Base-by-base conservation (phyloP, 2,329 filamentous ascomycete species). In the Colletotrichum tabaci region DNA sequence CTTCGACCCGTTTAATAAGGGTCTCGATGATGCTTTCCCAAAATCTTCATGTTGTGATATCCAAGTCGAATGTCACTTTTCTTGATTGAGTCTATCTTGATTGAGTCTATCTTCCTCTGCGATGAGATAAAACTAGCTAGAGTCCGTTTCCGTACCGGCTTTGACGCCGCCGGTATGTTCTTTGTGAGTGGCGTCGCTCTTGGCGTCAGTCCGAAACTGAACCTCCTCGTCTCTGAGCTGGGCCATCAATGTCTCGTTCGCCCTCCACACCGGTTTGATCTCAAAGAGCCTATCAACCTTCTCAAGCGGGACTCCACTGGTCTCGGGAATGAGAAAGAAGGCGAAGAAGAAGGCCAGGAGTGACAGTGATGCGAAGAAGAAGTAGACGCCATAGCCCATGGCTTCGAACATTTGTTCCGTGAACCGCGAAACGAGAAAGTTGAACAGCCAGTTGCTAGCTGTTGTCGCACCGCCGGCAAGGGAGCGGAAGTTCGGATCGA, bases 401-500 rank as follows among this genome's bases (percentile, higher is more conserved):
- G 77, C 74, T 4, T 77, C 77, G 62, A 84, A 81, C 86, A 88
- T 89, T 66, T 87, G 84, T 8, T 84, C 86, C 0, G 85, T 88
- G 79, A 87, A 89, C 15, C 87, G 81, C 0, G 84, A 83, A 64
- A 90, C 85, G 66, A 90, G 82, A 79, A 90, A 89, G 74, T 89
- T 89, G 73, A 80, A 79, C 50, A 86, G 81, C 88, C 88, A 90
- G 75, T 90, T 90, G 75, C 84, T 88, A 0, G 85, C 84, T 0
- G 88, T 86, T 0, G 89, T 89, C 35, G 83, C 88, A 1, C 89
- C 89, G 75, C 91, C 89, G 0, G 88, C 89, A 4, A 92, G 55
- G 1, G 77, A 77, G 16, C 77, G 72, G 67, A 78, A 77, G 60
- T 75, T 78, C 9, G 74, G 73, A 80, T 89, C 86, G 77, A 91